Evolutionary conservation across 257 asterid genomes (phyloP).

Genomic region (Plantago ovata): DNA sequence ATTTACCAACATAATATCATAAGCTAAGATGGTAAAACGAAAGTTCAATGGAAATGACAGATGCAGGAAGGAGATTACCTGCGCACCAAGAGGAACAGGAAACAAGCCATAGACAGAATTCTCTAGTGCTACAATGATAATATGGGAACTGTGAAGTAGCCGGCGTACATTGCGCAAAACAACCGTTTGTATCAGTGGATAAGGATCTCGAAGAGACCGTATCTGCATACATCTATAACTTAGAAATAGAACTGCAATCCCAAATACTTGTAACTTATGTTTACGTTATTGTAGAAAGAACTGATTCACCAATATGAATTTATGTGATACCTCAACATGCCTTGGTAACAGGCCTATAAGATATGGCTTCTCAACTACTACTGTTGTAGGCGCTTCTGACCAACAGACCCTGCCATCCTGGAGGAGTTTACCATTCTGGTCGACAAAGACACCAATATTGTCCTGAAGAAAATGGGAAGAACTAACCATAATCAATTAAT

Average conservation of each 20-base stretch:
- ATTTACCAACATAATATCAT: neutral
- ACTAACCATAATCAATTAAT: conserved; percentile 12
- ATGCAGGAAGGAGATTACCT: conserved; percentile 49
- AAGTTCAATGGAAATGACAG: conserved; percentile 7
- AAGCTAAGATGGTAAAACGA: conserved; percentile 8
- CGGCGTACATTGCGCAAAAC: conserved; percentile 87
- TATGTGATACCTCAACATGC: conserved; percentile 81
- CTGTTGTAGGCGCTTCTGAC: conserved; percentile 93
- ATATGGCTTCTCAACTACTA: conserved; percentile 78
- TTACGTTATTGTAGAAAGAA: neutral
- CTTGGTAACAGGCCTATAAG: conserved; percentile 89
- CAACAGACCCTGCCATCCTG: conserved; percentile 97
- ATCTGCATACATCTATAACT: conserved; percentile 45
- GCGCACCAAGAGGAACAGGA: conserved; percentile 98
- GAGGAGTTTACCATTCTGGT: conserved; percentile 96
- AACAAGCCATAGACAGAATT: conserved; percentile 82
- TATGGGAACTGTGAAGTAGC: conserved; percentile 57
- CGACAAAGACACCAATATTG: conserved; percentile 94
- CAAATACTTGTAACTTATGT: neutral
- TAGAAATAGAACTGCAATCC: neutral
- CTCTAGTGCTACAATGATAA: conserved; percentile 71
- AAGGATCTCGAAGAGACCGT: conserved; percentile 91
- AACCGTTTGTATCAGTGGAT: conserved; percentile 89
- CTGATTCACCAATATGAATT: neutral
- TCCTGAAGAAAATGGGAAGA: conserved; percentile 49